A percentile compares a stretch with the other conserved stretches of the same genome.
These are phyloP conservation scores for Trichoderma afroharzianum DNA, from an alignment of 2,329 filamentous ascomycete species.

Conservation along the genomic window DNA sequence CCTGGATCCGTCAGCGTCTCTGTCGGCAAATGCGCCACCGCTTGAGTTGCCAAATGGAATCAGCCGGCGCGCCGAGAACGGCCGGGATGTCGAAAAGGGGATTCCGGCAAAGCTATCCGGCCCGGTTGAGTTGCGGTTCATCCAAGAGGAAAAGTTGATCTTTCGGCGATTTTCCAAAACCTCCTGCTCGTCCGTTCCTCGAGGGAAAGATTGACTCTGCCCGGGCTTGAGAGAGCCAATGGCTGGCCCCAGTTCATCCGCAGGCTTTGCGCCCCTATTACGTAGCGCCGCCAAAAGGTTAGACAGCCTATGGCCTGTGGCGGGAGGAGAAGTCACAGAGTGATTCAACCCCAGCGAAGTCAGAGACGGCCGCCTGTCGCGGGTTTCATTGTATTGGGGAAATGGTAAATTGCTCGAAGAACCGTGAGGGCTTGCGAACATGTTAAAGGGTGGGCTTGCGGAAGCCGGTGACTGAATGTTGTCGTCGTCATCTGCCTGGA, in stretches of 20 bases:
- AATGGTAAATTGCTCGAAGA: slow-evolving; percentile 58
- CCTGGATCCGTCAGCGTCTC: slow-evolving; percentile 57
- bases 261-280: slow-evolving; percentile 58
- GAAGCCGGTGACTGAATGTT: slow-evolving; percentile 59
- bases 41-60: slow-evolving; percentile 50
- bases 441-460: slow-evolving; percentile 53
- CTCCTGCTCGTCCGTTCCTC: slow-evolving; percentile 55
- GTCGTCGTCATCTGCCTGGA: slow-evolving; percentile 36
- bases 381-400: slow-evolving; percentile 45
- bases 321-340: slow-evolving; percentile 37
- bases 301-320: slow-evolving; percentile 38
- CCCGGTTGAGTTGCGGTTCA: slow-evolving; percentile 50
- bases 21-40: slow-evolving; percentile 48
- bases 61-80: slow-evolving; percentile 42
- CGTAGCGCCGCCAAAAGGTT: slow-evolving; percentile 59
- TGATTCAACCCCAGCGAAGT: slow-evolving; percentile 32
- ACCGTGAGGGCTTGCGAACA: slow-evolving; percentile 59
- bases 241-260: slow-evolving; percentile 50
- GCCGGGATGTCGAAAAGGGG: slow-evolving; percentile 30
- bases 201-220: slow-evolving; percentile 76
- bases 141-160: slow-evolving; percentile 59
- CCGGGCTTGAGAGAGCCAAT: slow-evolving; percentile 66
- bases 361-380: slow-evolving; percentile 41
- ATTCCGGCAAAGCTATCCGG: slow-evolving; percentile 36
- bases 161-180: slow-evolving; percentile 51